These are phyloP conservation scores for Cladosporium sphaerospermum DNA, from an alignment of 2,329 filamentous ascomycete species.

Conservation along the genomic window DNA sequence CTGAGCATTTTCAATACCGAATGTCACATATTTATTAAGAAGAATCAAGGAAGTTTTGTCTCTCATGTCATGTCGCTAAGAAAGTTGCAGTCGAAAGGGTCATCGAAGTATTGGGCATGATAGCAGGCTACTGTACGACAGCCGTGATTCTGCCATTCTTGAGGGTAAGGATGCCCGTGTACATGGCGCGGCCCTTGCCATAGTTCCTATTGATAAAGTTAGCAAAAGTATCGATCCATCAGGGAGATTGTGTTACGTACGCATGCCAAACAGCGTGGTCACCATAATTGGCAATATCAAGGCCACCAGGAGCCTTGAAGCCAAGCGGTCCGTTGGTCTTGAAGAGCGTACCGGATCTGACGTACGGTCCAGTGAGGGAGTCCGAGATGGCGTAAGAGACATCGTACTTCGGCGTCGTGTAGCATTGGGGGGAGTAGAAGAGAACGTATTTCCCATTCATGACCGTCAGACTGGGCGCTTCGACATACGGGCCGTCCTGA, in stretches of 20 bases:
- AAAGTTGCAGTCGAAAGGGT: too few relatives aligned
- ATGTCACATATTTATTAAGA: too few relatives aligned
- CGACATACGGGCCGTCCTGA: constrained; percentile 27
- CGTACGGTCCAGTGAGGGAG: constrained; percentile 23
- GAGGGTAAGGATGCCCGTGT: constrained; percentile 13
- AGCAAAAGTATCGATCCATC: constrained; percentile 10
- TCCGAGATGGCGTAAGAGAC: constrained; percentile 24
- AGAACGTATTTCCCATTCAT: constrained; percentile 26
- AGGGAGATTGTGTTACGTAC: constrained; percentile 12
- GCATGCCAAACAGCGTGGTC: constrained; percentile 29
- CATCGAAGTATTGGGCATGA: too few relatives aligned
- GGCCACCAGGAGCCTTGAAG: constrained; percentile 25
- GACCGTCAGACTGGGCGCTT: constrained; percentile 26
- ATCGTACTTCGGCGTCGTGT: constrained; percentile 23
- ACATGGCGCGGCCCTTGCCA: constrained; percentile 17
- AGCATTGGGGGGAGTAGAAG: constrained; percentile 29
- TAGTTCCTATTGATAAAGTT: constrained; percentile 13
- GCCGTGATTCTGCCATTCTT: constrained; percentile 12
- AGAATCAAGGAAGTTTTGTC: too few relatives aligned
- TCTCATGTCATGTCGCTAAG: too few relatives aligned
- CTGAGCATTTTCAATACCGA: too few relatives aligned
- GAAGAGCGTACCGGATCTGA: constrained; percentile 20
- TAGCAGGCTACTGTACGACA: neutral
- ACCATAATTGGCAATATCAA: constrained; percentile 28
- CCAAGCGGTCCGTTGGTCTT: constrained; percentile 19